Evolutionary conservation across 371 early-diverging fungal genomes (phyloP).

Genomic region (Batrachochytrium dendrobatidis): DNA sequence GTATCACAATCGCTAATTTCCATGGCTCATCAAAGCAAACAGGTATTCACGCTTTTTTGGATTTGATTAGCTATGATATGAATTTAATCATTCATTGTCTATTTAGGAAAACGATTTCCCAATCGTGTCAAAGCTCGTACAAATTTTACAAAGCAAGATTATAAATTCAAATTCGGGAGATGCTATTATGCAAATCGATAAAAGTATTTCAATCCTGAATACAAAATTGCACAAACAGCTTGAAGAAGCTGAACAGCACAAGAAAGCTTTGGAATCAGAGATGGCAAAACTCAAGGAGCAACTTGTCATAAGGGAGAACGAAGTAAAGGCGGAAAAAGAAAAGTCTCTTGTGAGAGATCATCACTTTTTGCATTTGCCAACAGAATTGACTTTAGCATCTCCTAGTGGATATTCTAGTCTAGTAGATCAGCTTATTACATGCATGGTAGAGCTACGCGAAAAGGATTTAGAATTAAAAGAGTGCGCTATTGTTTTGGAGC

Average conservation of each 20-base stretch:
- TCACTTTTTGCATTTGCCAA: constrained; percentile 15
- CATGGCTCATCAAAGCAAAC: neutral
- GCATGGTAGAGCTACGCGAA: constrained; percentile 18
- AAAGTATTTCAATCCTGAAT: neutral
- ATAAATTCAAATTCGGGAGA: neutral
- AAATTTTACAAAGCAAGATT: neutral
- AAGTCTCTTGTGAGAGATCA: neutral
- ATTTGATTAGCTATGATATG: too few relatives aligned
- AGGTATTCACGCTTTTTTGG: too few relatives aligned
- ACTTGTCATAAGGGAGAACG: neutral
- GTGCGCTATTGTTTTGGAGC: too few relatives aligned
- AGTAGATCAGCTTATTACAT: constrained; percentile 27
- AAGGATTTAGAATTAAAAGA: constrained; percentile 20
- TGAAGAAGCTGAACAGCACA: neutral
- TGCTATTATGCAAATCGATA: neutral
- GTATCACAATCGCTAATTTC: constrained; percentile 21
- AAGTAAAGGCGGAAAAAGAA: neutral
- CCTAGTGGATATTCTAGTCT: constrained; percentile 24
- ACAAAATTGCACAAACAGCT: neutral
- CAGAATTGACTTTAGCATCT: constrained; percentile 18
- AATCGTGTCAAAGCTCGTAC: neutral
- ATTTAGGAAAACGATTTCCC: neutral
- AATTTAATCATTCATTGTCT: too few relatives aligned
- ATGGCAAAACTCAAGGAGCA: neutral
- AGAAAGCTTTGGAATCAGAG: neutral